These are phyloP conservation scores for Athelia sp. DNA, from an alignment of 1,284 basidiomycete species.

Conservation along the genomic window DNA sequence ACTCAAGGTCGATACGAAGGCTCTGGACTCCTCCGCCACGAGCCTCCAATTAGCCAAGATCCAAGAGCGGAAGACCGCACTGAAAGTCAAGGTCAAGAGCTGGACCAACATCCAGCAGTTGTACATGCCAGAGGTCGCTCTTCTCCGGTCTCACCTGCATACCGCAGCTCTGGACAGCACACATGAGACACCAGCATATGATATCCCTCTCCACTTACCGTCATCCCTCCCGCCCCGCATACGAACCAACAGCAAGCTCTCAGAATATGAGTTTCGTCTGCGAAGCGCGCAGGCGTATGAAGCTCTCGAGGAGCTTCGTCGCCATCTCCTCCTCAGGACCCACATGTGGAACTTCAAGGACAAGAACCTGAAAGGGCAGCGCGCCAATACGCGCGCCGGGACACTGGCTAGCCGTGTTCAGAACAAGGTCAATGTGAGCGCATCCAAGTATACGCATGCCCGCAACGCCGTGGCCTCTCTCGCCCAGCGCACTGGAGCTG, in stretches of 20 bases:
- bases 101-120: conserved; percentile 12
- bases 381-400: conserved; percentile 1
- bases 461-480: background rate
- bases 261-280: conserved; percentile 5
- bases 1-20: background rate
- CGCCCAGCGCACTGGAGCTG: background rate
- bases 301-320: conserved; percentile 4
- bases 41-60: conserved; percentile 8
- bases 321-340: conserved; percentile 4
- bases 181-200: background rate
- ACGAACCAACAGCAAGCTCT: conserved; percentile 1
- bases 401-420: background rate
- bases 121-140: conserved; percentile 12
- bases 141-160: background rate
- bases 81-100: conserved; percentile 9
- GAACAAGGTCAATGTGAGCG: background rate
- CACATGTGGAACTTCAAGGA: conserved; percentile 7
- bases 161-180: background rate
- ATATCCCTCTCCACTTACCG: conserved; percentile 8
- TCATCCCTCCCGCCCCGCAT: background rate
- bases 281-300: conserved; percentile 6
- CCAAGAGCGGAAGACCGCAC: conserved; percentile 8
- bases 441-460: background rate
- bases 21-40: conserved; percentile 9
- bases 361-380: conserved; percentile 9